Evolutionary conservation across 2,329 filamentous ascomycete species (phyloP).

Genomic region (Microsporum canis): DNA sequence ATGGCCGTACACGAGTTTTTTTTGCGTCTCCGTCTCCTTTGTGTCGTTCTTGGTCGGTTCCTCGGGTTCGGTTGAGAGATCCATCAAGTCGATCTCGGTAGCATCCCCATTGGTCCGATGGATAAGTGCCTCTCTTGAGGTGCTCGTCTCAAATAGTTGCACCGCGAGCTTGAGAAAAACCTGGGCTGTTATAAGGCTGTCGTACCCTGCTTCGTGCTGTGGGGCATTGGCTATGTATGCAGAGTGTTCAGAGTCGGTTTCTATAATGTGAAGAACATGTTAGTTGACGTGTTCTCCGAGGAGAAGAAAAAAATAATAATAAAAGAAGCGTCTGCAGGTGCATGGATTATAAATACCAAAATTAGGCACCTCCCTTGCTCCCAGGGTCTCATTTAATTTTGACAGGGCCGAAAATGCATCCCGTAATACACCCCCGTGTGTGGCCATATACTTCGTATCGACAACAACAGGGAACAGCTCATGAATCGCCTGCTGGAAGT

Average conservation of each 20-base stretch:
- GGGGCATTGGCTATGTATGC: constrained; percentile 22
- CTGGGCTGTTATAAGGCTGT: constrained; percentile 50
- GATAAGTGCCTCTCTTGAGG: constrained; percentile 4
- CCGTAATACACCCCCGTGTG: constrained; percentile 38
- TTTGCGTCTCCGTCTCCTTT: not conserved
- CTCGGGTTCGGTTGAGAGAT: not conserved
- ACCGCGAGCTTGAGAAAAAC: constrained; percentile 46
- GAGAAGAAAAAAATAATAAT: not conserved
- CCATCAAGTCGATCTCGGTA: not conserved
- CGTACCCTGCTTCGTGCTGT: constrained; percentile 51
- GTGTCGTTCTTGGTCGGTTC: not conserved
- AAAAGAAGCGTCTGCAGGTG: not conserved
- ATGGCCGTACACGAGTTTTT: constrained; percentile 19
- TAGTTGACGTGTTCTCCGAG: not conserved
- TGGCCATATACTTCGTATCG: constrained; percentile 54
- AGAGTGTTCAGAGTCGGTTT: constrained; percentile 21
- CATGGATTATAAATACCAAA: constrained; percentile 21
- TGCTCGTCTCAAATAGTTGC: constrained; percentile 35
- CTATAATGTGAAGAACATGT: constrained; percentile 14
- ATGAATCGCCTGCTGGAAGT: constrained; percentile 43
- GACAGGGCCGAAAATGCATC: constrained; percentile 6
- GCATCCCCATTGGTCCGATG: not conserved
- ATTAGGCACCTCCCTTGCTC: constrained; percentile 18
- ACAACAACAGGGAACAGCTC: constrained; percentile 46
- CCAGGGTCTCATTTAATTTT: constrained; percentile 15